These are phyloP conservation scores for Quercus mongolica DNA, from an alignment of 306 rosid genomes.

Conservation along the genomic window DNA sequence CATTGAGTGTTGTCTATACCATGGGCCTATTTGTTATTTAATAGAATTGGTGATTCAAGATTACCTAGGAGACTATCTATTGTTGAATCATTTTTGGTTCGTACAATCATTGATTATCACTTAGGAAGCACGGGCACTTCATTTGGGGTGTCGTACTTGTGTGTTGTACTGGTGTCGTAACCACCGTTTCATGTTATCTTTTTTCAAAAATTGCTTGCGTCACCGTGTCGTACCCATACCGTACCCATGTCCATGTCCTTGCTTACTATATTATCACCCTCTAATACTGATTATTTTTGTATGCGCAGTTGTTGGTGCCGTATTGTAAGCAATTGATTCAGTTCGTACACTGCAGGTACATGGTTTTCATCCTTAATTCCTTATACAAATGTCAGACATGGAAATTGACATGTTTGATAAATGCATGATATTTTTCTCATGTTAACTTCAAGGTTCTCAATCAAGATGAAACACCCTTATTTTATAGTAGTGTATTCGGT, in stretches of 20 bases:
- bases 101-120: too few species aligned
- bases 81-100: too few species aligned
- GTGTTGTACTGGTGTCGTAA: too few species aligned
- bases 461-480: constrained; percentile 85
- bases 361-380: neutral
- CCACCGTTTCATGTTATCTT: too few species aligned
- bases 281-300: too few species aligned
- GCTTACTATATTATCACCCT: too few species aligned
- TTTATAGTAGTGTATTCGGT: constrained; percentile 73
- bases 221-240: too few species aligned
- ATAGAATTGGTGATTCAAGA: constrained; percentile 51
- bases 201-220: too few species aligned
- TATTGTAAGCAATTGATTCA: constrained; percentile 78
- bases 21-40: constrained; percentile 61
- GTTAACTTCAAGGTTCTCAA: constrained; percentile 61
- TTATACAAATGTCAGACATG: constrained; percentile 1
- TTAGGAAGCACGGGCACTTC: too few species aligned
- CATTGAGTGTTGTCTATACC: neutral
- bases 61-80: constrained; percentile 40
- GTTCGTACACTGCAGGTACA: constrained; percentile 79
- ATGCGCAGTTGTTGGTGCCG: constrained; percentile 36
- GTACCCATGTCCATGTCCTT: too few species aligned
- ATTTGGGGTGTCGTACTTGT: too few species aligned
- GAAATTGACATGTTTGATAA: constrained; percentile 6
- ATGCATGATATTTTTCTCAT: constrained; percentile 12